These are phyloP conservation scores for Volvariella surrecta DNA, from an alignment of 1,284 basidiomycete genomes.

Conservation along the genomic window DNA sequence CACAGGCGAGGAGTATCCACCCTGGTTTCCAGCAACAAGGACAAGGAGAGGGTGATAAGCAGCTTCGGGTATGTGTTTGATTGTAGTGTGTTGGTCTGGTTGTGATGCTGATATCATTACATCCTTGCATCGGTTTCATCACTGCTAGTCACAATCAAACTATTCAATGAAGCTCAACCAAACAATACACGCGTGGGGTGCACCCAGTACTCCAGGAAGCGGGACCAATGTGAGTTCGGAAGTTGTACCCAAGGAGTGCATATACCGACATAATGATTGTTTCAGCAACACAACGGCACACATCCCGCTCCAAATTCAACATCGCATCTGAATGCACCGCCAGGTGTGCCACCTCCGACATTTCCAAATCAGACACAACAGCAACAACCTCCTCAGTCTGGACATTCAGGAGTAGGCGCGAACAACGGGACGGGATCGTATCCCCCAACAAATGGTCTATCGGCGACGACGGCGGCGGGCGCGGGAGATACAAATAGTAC, in stretches of 20 bases:
- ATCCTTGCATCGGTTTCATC: constrained; percentile 5
- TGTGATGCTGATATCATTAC: too few species aligned
- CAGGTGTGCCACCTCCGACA: constrained; percentile 44
- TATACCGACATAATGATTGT: constrained; percentile 6
- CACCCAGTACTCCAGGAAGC: constrained; percentile 29
- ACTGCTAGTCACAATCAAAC: constrained; percentile 31
- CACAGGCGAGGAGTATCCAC: constrained; percentile 46
- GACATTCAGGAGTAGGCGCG: constrained; percentile 21
- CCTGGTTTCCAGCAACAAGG: constrained; percentile 44
- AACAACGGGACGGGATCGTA: constrained; percentile 26
- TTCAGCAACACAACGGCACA: constrained; percentile 25
- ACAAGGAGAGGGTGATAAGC: constrained; percentile 55
- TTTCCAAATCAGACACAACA: constrained; percentile 17
- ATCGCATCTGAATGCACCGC: constrained; percentile 41
- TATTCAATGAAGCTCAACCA: constrained; percentile 56
- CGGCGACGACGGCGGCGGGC: constrained; percentile 8
- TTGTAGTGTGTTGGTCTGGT: constrained; percentile 8
- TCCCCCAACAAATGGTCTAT: constrained; percentile 30
- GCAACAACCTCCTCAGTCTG: constrained; percentile 19
- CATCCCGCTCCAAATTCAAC: constrained; percentile 27
- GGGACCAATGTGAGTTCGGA: constrained; percentile 15
- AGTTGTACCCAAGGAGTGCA: constrained; percentile 4
- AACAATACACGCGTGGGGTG: constrained; percentile 56
- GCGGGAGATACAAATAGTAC: constrained; percentile 15
- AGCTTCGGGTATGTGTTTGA: constrained; percentile 52